Evolutionary conservation across 176 grass and related monocot species (phyloP), one percentile per base, ranked within the genome.

Genomic region (Paspalum notatum): DNA sequence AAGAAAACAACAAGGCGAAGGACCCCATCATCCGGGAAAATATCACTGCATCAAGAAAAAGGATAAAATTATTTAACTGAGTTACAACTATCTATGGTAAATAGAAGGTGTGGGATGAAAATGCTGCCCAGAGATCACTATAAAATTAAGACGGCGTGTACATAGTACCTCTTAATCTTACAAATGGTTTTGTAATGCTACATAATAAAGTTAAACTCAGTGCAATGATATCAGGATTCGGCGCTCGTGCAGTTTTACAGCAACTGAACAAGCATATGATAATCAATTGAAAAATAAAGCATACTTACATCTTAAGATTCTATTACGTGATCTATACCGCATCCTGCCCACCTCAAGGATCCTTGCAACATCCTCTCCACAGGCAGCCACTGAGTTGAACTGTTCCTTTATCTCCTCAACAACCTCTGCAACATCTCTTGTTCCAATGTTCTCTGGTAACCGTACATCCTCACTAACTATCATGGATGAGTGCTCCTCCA

Each of bases 371-470:
- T 97, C 91, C 3, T 87, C 89, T 25, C 89, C 89, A 10, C 85
- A 94, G 60, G 75, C 72, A 16, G 84, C 89, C 26, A 77, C 89
- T 0, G 85, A 90, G 38, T 84, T 87, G 84, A 97, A 97, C 52
- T 94, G 89, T 69, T 90, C 85, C 60, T 97, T 97, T 41, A 97
- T 97, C 73, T 94, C 94, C 72, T 85, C 62, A 52, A 90, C 79
- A 58, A 86, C 91, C 78, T 94, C 87, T 18, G 75, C 63, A 24
- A 94, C 76, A 80, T 94, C 87, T 56, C 94, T 92, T 12, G 82
- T 82, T 15, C 91, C 94, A 42, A 81, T 56, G 37, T 12, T 68
- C 60, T 51, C 72, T 46, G 43, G 77, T 17, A 22, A 40, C 78
- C 12, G 45, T 41, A 12, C 78, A 75, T 83, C 60, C 74, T 88